These are phyloP conservation scores for Fomitiporia mediterranea DNA, from an alignment of 1,284 basidiomycete species.

Conservation along the genomic window DNA sequence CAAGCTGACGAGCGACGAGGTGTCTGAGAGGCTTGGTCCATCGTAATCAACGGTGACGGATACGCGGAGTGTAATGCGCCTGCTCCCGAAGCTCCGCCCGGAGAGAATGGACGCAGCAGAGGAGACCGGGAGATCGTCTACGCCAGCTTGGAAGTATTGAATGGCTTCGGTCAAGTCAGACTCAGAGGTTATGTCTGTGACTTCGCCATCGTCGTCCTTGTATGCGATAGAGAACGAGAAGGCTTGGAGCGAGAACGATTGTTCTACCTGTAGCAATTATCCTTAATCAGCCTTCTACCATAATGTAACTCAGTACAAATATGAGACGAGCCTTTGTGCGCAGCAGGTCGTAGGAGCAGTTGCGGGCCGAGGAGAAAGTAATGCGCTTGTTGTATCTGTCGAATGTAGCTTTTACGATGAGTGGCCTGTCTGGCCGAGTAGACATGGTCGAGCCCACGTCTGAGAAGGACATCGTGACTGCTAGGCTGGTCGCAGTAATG, in stretches of 20 bases:
- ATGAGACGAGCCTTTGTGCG: slow-evolving; percentile 53
- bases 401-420: slow-evolving; percentile 76
- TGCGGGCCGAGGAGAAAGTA: slow-evolving; percentile 68
- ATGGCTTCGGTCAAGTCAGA: slow-evolving; percentile 80
- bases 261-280: slow-evolving; percentile 76
- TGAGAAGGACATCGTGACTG: slow-evolving; percentile 14
- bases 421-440: slow-evolving; percentile 52
- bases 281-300: background rate
- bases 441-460: slow-evolving; percentile 18
- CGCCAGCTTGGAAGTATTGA: slow-evolving; percentile 70
- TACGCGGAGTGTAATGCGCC: slow-evolving; percentile 72
- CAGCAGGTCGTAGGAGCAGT: slow-evolving; percentile 70
- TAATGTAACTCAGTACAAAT: background rate
- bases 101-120: slow-evolving; percentile 73
- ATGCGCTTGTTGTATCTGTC: slow-evolving; percentile 72
- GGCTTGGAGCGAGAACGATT: slow-evolving; percentile 73
- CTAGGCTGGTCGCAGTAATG: too few species aligned
- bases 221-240: slow-evolving; percentile 71
- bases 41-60: slow-evolving; percentile 82
- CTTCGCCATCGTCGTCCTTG: slow-evolving; percentile 83
- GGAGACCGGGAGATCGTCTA: slow-evolving; percentile 61
- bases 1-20: slow-evolving; percentile 70
- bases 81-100: slow-evolving; percentile 58
- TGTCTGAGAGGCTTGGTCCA: slow-evolving; percentile 86
- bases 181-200: slow-evolving; percentile 63